Conservation (phyloP, 805 yeast species). For the Teunomyces pallodes region DNA sequence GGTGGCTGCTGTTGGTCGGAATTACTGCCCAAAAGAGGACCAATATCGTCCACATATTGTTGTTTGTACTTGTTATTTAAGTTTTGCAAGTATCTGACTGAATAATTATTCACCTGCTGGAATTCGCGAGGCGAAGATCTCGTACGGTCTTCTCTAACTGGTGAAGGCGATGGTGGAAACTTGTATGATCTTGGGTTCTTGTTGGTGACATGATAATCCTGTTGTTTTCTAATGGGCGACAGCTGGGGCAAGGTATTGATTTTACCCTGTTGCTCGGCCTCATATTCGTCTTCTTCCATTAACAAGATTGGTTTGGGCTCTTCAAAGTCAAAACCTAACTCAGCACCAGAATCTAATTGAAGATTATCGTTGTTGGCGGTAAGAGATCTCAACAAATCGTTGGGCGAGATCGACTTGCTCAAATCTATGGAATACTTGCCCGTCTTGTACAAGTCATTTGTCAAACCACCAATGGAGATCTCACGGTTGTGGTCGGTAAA, state of each 20-base stretch:
- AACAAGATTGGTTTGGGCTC: conserved; percentile 23
- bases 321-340: conserved; percentile 16
- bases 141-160: neutral
- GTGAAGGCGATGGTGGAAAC: conserved; percentile 48
- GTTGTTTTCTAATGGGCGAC: conserved; percentile 10
- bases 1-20: neutral
- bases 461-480: conserved; percentile 55
- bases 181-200: conserved; percentile 49
- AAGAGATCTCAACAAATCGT: conserved; percentile 26
- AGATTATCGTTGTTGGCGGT: neutral
- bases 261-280: conserved; percentile 4
- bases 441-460: conserved; percentile 20
- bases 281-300: conserved; percentile 27
- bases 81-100: conserved; percentile 44
- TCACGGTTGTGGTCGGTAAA: conserved; percentile 62
- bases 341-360: conserved; percentile 3
- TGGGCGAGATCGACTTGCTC: conserved; percentile 34
- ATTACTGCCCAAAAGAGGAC: conserved; percentile 21
- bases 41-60: conserved; percentile 37
- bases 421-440: conserved; percentile 19
- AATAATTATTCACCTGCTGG: conserved; percentile 26
- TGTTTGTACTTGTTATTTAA: conserved; percentile 13
- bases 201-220: conserved; percentile 43
- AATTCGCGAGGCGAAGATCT: conserved; percentile 4
- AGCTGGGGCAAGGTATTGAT: conserved; percentile 5